phyloP scores from a whole-genome alignment of 345 rosid species.

The Eucalyptus regnans region DNA sequence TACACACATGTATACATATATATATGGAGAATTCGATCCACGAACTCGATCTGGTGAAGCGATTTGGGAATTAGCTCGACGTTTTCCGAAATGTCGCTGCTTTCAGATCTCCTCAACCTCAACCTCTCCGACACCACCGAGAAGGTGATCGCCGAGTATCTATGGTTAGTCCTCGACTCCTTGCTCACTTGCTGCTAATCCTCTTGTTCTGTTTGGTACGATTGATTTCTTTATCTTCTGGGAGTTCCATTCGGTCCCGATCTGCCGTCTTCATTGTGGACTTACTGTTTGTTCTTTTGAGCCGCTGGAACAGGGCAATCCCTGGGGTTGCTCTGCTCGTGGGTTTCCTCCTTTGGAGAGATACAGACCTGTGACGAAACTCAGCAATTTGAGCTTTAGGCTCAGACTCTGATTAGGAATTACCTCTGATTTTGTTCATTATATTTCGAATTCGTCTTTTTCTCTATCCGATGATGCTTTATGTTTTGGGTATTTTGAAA shows the following conservation, averaged over 20 bases:
- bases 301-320: not conserved
- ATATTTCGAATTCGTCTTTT: accelerated
- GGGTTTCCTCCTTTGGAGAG: not conserved
- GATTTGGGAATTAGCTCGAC: no score
- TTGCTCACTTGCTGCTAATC: not conserved
- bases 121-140: no score
- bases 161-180: not conserved
- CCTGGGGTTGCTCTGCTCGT: not conserved
- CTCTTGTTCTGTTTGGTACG: not conserved
- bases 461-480: not conserved
- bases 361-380: no score
- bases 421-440: not conserved
- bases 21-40: no score
- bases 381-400: no score
- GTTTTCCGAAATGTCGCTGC: no score
- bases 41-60: no score
- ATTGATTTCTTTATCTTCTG: not conserved
- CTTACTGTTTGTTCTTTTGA: not conserved
- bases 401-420: no score
- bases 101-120: no score
- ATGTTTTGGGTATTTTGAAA: not conserved
- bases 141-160: no score
- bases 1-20: no score
- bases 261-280: not conserved
- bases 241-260: no score